phyloP scores from a whole-genome alignment of 1,139 yeast species.

The Blastobotrys capitulatus region DNA sequence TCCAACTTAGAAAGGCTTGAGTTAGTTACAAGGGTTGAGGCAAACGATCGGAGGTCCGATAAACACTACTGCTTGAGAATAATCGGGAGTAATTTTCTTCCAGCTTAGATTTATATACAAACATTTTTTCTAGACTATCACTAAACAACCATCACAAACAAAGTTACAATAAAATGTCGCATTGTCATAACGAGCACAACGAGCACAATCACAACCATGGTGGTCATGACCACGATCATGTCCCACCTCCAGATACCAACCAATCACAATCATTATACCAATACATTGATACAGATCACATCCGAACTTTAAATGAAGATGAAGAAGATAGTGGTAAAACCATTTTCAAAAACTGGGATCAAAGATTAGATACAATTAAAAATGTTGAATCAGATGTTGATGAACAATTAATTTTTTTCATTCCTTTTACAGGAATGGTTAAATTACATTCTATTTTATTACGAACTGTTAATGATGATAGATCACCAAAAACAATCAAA shows the following conservation, averaged over 20 bases:
- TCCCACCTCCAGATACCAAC: constrained; percentile 70
- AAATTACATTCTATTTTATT: constrained; percentile 68
- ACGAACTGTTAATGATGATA: constrained; percentile 55
- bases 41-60: no score
- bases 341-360: constrained; percentile 49
- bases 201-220: constrained; percentile 25
- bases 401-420: constrained; percentile 64
- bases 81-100: no score
- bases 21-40: no score
- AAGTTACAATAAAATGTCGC: constrained; percentile 10
- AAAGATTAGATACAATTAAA: constrained; percentile 36
- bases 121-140: no score
- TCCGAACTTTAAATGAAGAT: constrained; percentile 60
- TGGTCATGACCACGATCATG: constrained; percentile 38
- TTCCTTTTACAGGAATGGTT: constrained; percentile 76
- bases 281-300: constrained; percentile 55
- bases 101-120: no score
- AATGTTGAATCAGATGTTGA: constrained; percentile 73
- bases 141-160: no score
- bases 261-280: constrained; percentile 62
- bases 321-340: constrained; percentile 44
- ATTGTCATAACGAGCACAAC: constrained; percentile 13
- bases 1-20: no score
- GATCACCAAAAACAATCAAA: constrained; percentile 65
- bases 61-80: no score